Evolutionary conservation across 208 protist species (phyloP).

Genomic region (Acanthamoeba triangularis): DNA sequence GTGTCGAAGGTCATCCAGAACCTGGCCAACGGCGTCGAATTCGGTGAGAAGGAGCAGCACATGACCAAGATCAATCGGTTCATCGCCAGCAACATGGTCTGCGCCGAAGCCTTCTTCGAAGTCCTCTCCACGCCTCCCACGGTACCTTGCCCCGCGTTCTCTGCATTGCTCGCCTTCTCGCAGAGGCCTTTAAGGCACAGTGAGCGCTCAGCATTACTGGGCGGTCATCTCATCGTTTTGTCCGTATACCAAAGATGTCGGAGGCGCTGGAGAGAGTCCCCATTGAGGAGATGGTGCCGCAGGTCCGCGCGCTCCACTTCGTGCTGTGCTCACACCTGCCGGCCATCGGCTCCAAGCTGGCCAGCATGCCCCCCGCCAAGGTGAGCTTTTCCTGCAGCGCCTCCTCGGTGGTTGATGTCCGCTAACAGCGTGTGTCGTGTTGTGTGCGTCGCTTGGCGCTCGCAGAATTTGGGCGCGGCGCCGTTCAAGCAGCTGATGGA

Average conservation of each 20-base stretch:
- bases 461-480: not conserved
- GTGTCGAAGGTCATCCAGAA: constrained; percentile 72
- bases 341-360: not conserved
- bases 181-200: no score
- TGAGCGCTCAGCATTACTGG: no score
- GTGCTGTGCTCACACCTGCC: not conserved
- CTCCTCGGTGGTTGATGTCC: no score
- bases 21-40: constrained; percentile 64
- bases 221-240: no score
- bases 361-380: constrained; percentile 15
- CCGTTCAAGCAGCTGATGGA: constrained; percentile 44
- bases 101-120: constrained; percentile 44
- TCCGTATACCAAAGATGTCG: not conserved
- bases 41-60: constrained; percentile 66
- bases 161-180: no score
- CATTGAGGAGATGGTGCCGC: constrained; percentile 6
- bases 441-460: no score
- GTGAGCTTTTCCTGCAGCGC: not conserved
- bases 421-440: no score
- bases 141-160: not conserved
- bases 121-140: not conserved
- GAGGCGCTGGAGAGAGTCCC: not conserved
- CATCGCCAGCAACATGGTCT: constrained; percentile 37
- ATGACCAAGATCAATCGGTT: constrained; percentile 38
- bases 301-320: constrained; percentile 2